These are phyloP conservation scores for Cutaneotrichosporon cutaneum DNA, from an alignment of 1,284 basidiomycete species.

Conservation along the genomic window DNA sequence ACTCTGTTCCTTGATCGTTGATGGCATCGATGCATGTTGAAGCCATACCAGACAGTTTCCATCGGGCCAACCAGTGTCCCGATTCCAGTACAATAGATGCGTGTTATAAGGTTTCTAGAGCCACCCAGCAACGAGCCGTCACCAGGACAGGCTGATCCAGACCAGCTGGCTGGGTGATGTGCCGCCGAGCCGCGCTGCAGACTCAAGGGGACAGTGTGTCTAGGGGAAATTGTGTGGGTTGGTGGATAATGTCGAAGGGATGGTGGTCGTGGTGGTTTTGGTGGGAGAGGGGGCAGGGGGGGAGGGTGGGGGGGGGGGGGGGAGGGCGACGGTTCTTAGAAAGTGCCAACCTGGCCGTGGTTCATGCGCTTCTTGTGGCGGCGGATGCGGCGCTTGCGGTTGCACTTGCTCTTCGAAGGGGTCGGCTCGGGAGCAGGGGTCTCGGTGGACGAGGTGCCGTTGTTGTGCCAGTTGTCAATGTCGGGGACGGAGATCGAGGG, in stretches of 20 bases:
- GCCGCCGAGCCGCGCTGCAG: background rate
- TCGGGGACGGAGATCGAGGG: background rate
- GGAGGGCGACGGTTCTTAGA: background rate
- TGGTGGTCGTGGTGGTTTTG: no score
- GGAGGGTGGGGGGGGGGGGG: no score
- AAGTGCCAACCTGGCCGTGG: background rate
- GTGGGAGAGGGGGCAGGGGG: no score
- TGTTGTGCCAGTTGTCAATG: background rate
- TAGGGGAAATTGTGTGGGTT: no score
- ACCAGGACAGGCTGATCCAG: background rate
- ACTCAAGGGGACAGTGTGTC: background rate
- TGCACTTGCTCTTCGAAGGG: background rate
- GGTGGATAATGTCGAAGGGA: no score
- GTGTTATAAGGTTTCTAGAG: background rate
- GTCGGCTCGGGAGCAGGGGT: background rate
- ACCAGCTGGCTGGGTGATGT: background rate
- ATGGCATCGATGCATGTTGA: background rate
- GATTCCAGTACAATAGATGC: background rate
- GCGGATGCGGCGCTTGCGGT: constrained; percentile 2
- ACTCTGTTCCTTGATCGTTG: no score
- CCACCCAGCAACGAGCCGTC: background rate
- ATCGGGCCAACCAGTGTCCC: background rate
- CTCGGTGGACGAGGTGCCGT: background rate
- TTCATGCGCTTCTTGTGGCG: background rate
- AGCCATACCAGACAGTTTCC: no score